Conservation (phyloP, 2,329 filamentous ascomycete species). For the Colletotrichum neosansevieriae region DNA sequence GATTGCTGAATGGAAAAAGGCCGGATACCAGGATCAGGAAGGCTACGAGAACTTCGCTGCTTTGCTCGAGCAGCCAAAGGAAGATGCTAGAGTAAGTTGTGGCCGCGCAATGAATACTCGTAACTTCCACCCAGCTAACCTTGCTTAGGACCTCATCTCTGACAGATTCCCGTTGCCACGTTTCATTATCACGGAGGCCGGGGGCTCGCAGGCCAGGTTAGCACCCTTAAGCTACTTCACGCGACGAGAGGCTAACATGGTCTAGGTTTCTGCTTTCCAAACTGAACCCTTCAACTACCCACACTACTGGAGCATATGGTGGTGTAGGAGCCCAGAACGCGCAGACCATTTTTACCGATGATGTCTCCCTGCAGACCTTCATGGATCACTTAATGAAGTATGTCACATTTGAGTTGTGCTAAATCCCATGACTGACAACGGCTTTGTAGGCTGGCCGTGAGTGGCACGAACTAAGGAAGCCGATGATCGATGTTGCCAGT, state of each 20-base stretch:
- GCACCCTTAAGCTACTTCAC: neutral
- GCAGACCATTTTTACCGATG: constrained; percentile 99
- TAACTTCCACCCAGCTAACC: constrained; percentile 38
- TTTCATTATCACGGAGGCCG: constrained; percentile 99
- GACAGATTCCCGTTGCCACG: constrained; percentile 98
- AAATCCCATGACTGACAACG: constrained; percentile 28
- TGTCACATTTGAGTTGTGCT: constrained; percentile 47
- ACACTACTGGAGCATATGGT: constrained; percentile 92
- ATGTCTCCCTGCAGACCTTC: constrained; percentile 97
- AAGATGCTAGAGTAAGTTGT: constrained; percentile 86
- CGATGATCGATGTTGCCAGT: no score
- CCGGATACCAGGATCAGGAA: constrained; percentile 97
- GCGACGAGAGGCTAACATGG: neutral
- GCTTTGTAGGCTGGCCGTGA: constrained; percentile 66
- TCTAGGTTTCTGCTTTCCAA: constrained; percentile 92
- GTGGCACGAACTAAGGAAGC: constrained; percentile 68
- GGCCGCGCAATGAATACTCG: neutral
- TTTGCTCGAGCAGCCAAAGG: constrained; percentile 92
- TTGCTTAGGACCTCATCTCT: constrained; percentile 85
- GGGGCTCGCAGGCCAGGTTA: constrained; percentile 83
- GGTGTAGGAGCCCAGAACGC: constrained; percentile 87
- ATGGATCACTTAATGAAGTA: constrained; percentile 99
- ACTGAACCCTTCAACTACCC: constrained; percentile 96
- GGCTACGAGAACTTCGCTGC: constrained; percentile 96
- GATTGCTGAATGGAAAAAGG: constrained; percentile 97